These are phyloP conservation scores for Mucor ambiguus DNA, from an alignment of 371 early-diverging fungal species.

Conservation along the genomic window DNA sequence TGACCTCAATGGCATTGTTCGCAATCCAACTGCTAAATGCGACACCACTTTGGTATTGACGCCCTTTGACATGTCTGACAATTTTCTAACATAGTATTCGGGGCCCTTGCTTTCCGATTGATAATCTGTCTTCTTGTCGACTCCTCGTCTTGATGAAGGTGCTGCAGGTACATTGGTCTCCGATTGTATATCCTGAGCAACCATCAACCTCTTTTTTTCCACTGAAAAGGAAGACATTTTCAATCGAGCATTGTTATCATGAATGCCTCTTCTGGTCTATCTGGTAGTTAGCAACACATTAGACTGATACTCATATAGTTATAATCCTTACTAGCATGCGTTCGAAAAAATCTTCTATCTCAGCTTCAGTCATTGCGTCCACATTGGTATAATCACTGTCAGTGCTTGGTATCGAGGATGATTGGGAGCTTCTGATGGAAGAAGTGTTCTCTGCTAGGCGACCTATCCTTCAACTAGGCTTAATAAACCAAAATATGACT, in stretches of 20 bases:
- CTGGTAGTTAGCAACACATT: neutral
- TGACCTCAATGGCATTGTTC: slow-evolving; percentile 77
- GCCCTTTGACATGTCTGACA: slow-evolving; percentile 55
- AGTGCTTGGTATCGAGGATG: slow-evolving; percentile 34
- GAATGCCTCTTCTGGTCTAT: slow-evolving; percentile 50
- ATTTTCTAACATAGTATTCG: slow-evolving; percentile 63
- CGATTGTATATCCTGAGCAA: slow-evolving; percentile 52
- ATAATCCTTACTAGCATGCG: slow-evolving; percentile 46
- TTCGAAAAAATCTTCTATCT: slow-evolving; percentile 51
- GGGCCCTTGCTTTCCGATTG: slow-evolving; percentile 57
- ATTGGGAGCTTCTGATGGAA: slow-evolving; percentile 33
- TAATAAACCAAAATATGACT: slow-evolving; percentile 14
- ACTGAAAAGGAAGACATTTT: slow-evolving; percentile 47
- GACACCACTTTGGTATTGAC: slow-evolving; percentile 58
- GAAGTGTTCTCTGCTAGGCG: slow-evolving; percentile 20
- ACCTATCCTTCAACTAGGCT: slow-evolving; percentile 22
- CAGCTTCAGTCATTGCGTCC: slow-evolving; percentile 26
- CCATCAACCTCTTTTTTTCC: slow-evolving; percentile 55
- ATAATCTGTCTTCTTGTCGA: slow-evolving; percentile 34
- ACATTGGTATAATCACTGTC: slow-evolving; percentile 27
- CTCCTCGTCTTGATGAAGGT: slow-evolving; percentile 35
- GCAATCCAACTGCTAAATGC: slow-evolving; percentile 63
- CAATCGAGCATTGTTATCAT: slow-evolving; percentile 37
- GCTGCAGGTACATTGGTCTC: slow-evolving; percentile 23
- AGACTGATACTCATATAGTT: neutral